Evolutionary conservation across 2,329 filamentous ascomycete species (phyloP), one percentile per base, ranked within the genome.

Genomic region (Cordyceps pruinosa): DNA sequence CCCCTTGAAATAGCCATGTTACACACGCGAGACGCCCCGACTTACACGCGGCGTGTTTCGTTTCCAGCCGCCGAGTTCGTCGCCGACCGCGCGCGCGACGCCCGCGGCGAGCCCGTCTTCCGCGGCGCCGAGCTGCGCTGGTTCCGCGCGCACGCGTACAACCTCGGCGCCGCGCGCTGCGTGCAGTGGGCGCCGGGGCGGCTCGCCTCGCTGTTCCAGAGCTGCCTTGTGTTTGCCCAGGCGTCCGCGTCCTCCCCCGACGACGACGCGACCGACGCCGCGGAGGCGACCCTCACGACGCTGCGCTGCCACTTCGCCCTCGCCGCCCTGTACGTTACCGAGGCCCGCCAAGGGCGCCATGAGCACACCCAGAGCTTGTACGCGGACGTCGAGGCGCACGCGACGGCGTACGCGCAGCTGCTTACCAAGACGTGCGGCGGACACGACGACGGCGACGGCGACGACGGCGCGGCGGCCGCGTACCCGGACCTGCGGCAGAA

Each of bases 61-160:
- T n/a, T 7, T 2, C 5, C 21, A 56, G 54, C 54, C 13, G 44
- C 54, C 7, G 37, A 32, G 17, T 56, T 49, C 13, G 45, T 50
- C 6, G 26, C 35, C 19, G 32, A 21, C 34, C 34, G 35, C 26
- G 35, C 26, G n/a, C 45, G 26, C 13, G 73, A 73, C 61, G 68
- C 64, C 41, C 64, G 73, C 19, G 75, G 73, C 9, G 69, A 71
- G 32, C 81, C 71, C 60, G 58, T 78, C 1, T 90, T 91, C 65
- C 81, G 79, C 1, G 58, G 78, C 0, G 68, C 76, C 3, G 90
- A 96, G 64, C 75, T 95, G 4, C 81, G 92, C 62, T 96, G 90
- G 90, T 92, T 96, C 67, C 87, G 86, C 37, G 86, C 86, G 61
- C 93, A 89, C 61, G 80, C 87, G 1, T 96, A 95, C 73, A 95